phyloP scores from a whole-genome alignment of 257 asterid species.

The Marsdenia floribunda region DNA sequence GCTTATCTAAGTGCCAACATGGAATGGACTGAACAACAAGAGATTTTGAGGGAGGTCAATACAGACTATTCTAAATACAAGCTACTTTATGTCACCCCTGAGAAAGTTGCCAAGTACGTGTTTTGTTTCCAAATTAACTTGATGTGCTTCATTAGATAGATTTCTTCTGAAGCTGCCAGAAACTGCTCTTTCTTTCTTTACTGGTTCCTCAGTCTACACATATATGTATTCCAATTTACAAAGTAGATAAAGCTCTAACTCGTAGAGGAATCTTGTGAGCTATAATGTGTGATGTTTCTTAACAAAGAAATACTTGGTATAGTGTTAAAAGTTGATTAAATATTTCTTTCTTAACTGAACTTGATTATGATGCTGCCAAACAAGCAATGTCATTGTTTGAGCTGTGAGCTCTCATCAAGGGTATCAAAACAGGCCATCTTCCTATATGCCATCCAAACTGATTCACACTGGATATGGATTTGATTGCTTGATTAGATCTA shows the following conservation, averaged over 20 bases:
- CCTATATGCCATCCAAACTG: neutral
- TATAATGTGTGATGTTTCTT: neutral
- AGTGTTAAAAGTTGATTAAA: neutral
- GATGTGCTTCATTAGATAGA: neutral
- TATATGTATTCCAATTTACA: neutral
- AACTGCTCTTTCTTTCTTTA: neutral
- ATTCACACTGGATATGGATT: neutral
- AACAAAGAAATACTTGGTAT: neutral
- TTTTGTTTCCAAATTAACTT: slow-evolving; percentile 4
- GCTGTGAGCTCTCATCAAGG: neutral
- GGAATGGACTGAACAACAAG: slow-evolving; percentile 99
- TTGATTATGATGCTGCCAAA: neutral
- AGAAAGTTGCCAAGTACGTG: slow-evolving; percentile 91
- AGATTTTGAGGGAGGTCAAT: slow-evolving; percentile 81
- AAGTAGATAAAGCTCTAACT: neutral
- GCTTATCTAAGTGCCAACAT: slow-evolving; percentile 90
- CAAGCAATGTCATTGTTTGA: neutral
- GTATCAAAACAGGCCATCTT: neutral
- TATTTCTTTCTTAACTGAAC: too few species aligned
- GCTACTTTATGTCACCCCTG: slow-evolving; percentile 93
- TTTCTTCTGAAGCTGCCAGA: neutral
- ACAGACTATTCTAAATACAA: slow-evolving; percentile 72
- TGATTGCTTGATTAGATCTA: neutral
- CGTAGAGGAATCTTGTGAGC: neutral
- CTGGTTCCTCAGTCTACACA: neutral